Evolutionary conservation across 495 filamentous ascomycete species (phyloP), one percentile per base, ranked within the genome.

Genomic region (Penicillium soppii): DNA sequence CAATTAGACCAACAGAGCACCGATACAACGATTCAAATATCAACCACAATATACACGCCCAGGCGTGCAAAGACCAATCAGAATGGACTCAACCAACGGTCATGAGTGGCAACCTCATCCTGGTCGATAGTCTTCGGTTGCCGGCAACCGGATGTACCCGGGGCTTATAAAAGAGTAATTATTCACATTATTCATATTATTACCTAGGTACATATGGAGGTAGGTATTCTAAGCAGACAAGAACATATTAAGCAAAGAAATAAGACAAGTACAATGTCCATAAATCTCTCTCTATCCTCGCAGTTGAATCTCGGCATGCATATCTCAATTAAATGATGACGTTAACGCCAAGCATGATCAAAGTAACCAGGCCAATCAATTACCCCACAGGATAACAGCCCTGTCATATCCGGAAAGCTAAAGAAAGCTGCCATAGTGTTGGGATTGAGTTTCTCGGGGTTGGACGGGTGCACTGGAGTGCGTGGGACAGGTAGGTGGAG

Each of bases 341-440:
- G 55, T 58, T 29, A n/a, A 43, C 39, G 62, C 64, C 68, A 63
- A 61, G 59, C 45, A 43, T 27, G 29, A 21, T 19, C 26, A 7
- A 44, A 44, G 50, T 43, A 32, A 33, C 36, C 17, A 32, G 30
- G 23, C 21, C 20, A 32, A 41, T 48, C 12, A 22, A 30, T 48
- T 35, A 12, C 43, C 38, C 33, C 10, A 27, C 5, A 17, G 32
- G 25, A n/a, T 21, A 33, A 48, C 16, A 22, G 16, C 30, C 7
- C 22, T 29, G 16, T 21, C n/a, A 19, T 15, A 25, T 48, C n/a
- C n/a, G n/a, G n/a, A n/a, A n/a, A 21, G 22, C 7, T 13, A 32
- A n/a, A 45, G 16, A 15, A 7, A 4, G 26, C 5, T 19, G 22
- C 13, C 12, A 27, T 25, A 38, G 20, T 19, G 30, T 16, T 13